These are phyloP conservation scores for Elsinoe fawcettii DNA, from an alignment of 2,329 filamentous ascomycete genomes.

Conservation along the genomic window DNA sequence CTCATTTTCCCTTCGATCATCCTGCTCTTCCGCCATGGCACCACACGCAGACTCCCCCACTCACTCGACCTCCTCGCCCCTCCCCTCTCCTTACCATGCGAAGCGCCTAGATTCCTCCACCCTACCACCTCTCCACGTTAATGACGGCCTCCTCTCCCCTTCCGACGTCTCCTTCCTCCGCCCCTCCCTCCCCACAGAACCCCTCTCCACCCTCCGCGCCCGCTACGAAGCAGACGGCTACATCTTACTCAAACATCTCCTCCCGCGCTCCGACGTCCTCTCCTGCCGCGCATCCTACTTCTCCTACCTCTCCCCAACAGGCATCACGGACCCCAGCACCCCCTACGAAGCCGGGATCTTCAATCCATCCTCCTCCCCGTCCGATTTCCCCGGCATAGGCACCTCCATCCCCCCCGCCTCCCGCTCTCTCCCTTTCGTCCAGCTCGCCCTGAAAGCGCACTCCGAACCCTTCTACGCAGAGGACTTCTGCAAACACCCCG, in stretches of 20 bases:
- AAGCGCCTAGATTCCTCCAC: background rate
- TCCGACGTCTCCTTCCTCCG: background rate
- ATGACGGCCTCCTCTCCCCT: conserved; percentile 6
- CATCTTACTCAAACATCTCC: conserved; percentile 36
- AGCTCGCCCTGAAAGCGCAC: conserved; percentile 16
- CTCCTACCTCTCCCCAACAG: conserved; percentile 31
- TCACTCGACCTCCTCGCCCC: background rate
- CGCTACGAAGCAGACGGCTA: conserved; percentile 23
- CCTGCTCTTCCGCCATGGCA: background rate
- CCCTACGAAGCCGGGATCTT: conserved; percentile 37
- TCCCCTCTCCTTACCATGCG: background rate
- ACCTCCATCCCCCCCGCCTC: conserved; percentile 23
- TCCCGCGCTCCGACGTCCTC: conserved; percentile 38
- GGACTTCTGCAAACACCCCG: conserved; percentile 17
- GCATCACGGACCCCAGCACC: conserved; percentile 34
- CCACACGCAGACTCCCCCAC: background rate
- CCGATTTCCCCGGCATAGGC: conserved; percentile 32
- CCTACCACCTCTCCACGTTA: conserved; percentile 7
- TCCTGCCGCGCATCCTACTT: conserved; percentile 37
- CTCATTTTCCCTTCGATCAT: background rate
- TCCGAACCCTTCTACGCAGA: conserved; percentile 14
- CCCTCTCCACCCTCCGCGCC: conserved; percentile 6
- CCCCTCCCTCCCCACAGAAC: conserved; percentile 5
- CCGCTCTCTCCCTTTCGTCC: conserved; percentile 12
- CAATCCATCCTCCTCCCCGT: conserved; percentile 29